Base-by-base conservation (phyloP, 1,284 basidiomycete genomes). In the Moesziomyces parantarcticus region DNA sequence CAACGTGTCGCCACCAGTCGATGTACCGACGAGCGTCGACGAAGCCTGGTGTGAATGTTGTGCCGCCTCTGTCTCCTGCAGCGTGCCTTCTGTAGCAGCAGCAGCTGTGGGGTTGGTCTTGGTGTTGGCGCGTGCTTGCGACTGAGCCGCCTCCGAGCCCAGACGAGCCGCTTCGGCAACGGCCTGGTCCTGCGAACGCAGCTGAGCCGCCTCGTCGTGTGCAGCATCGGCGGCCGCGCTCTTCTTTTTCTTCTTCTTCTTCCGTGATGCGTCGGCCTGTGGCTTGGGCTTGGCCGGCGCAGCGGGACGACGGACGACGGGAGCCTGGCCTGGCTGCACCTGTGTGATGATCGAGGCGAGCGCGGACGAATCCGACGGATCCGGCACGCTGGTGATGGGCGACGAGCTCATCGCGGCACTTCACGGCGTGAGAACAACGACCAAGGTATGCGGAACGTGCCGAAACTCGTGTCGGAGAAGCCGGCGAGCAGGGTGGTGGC, bases 301-400 rank as follows among this genome's bases (percentile, higher is more conserved):
- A 0, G 67, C 62, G 36, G 65, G 47, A 4, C 58, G 57, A 18
- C 70, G 58, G 9, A 41, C 57, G 29, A 57, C 52, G 10, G 70
- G 51, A 0, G 53, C 58, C 42, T 72, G 72, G 9, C 69, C 67
- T 1, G 76, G 77, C 47, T 71, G 70, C 14, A 79, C 77, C 43
- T 79, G 77, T 8, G 77, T 79, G 61, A 79, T 77, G 65, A 79
- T 63, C 36, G 68, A 71, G 40, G 77, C 75, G 13, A 78, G 43
- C 3, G 69, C 58, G 14, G 58, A 50, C n/a, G 56, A 44, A 25
- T 65, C 72, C 39, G 72, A 69, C 9, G 75, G 75, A 26, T 77
- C 75, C 20, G 75, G 64, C 13, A 76, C 75, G n/a, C 60, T 65
- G 22, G 73, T 77, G 61, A 77, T 77, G 29, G 29, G 29, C 26